A percentile compares a stretch with the other conserved stretches of the same genome.
phyloP scores from a whole-genome alignment of 2,329 filamentous ascomycete species.

The Scytalidium sp. region DNA sequence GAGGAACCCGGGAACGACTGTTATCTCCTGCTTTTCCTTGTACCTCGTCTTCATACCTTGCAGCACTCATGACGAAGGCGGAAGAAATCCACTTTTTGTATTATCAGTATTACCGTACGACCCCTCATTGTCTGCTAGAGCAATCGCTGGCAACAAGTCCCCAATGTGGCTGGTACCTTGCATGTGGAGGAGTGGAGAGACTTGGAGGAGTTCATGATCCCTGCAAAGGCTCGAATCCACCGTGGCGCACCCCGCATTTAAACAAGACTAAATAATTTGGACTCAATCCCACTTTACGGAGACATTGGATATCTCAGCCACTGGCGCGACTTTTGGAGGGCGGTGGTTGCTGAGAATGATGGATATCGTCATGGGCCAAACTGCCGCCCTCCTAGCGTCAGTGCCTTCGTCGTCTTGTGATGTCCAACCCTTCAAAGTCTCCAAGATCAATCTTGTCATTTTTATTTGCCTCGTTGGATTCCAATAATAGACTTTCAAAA shows the following conservation, averaged over 20 bases:
- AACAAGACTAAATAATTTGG: no score
- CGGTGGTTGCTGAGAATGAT: no score
- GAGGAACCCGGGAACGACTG: background rate
- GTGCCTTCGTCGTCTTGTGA: no score
- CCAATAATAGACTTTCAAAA: slow-evolving; percentile 47
- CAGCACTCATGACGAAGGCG: background rate
- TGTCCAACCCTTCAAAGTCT: no score
- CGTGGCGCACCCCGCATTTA: no score
- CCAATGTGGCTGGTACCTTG: background rate
- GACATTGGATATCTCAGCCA: no score
- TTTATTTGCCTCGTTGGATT: background rate
- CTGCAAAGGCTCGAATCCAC: no score
- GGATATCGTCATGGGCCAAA: no score
- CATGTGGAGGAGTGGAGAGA: background rate
- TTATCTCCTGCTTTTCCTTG: background rate
- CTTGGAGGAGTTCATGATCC: background rate
- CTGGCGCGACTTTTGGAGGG: no score
- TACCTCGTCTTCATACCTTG: background rate
- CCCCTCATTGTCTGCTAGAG: background rate
- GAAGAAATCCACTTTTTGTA: background rate
- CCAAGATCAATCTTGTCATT: background rate
- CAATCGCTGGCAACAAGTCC: background rate
- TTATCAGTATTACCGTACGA: background rate
- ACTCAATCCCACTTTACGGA: no score
- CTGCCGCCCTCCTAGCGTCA: no score